phyloP scores from a whole-genome alignment of 116 monocot species.

The Dioscorea cayenensis region DNA sequence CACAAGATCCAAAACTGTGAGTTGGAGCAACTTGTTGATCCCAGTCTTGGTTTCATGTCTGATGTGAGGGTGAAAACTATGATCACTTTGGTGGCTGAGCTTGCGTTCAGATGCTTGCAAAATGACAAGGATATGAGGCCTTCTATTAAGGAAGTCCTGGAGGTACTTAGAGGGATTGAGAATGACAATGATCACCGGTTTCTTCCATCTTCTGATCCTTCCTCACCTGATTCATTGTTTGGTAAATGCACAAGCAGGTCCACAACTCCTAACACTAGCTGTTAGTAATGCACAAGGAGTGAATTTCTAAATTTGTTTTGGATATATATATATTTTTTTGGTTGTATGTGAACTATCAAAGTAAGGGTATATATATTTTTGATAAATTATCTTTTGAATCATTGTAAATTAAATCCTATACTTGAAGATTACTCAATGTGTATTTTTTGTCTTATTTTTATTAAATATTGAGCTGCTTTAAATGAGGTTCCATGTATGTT shows the following conservation, averaged over 20 bases:
- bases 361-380: too few species aligned
- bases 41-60: neutral
- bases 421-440: too few species aligned
- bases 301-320: neutral
- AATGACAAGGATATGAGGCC: constrained; percentile 25
- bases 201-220: neutral
- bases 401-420: too few species aligned
- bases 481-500: too few species aligned
- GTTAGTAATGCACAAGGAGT: neutral
- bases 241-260: neutral
- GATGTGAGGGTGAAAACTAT: constrained; percentile 1
- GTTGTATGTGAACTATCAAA: too few species aligned
- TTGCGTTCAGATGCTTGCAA: constrained; percentile 24
- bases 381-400: too few species aligned
- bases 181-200: neutral
- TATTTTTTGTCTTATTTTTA: too few species aligned
- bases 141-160: constrained; percentile 26
- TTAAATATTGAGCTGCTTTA: too few species aligned
- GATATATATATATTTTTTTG: neutral
- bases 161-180: constrained; percentile 12
- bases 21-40: constrained; percentile 16
- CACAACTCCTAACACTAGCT: neutral
- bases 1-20: constrained; percentile 11
- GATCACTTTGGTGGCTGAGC: constrained; percentile 15
- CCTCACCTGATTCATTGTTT: neutral